Conservation (phyloP, 441 rosid species). For the Omphalea diandra region DNA sequence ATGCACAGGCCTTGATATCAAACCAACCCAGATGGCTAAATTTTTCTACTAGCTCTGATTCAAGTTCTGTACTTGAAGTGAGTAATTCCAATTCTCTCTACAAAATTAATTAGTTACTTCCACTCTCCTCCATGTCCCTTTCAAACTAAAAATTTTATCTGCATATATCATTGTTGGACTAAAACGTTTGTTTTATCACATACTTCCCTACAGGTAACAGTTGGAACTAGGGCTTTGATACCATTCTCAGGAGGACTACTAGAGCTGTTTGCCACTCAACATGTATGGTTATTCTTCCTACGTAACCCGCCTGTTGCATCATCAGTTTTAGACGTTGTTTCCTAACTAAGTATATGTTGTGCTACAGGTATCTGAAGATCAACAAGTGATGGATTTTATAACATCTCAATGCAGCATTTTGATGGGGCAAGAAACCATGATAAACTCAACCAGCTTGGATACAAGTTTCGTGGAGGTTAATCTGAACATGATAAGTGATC, state of each 20-base stretch:
- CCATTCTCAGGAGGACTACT: slow-evolving; percentile 75
- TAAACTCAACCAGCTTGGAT: slow-evolving; percentile 34
- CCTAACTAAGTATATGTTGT: too few relatives aligned
- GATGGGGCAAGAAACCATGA: slow-evolving; percentile 38
- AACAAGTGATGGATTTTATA: slow-evolving; percentile 54
- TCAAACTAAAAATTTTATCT: too few relatives aligned
- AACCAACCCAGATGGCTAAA: slow-evolving; percentile 70
- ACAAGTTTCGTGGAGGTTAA: slow-evolving; percentile 28
- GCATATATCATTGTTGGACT: too few relatives aligned
- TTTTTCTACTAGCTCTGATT: slow-evolving; percentile 47
- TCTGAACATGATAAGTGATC: slow-evolving; percentile 8
- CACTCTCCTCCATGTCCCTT: too few relatives aligned
- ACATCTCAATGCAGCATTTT: slow-evolving; percentile 52
- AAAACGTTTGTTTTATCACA: too few relatives aligned
- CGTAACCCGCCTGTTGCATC: background rate
- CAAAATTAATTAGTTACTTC: too few relatives aligned
- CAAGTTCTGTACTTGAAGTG: slow-evolving; percentile 41
- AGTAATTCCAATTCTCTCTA: too few relatives aligned
- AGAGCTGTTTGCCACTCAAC: slow-evolving; percentile 72
- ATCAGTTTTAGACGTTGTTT: too few relatives aligned
- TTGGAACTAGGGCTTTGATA: slow-evolving; percentile 73
- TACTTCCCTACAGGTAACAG: slow-evolving; percentile 68
- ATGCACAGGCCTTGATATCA: slow-evolving; percentile 64
- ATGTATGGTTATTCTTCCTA: slow-evolving; percentile 41
- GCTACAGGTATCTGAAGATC: slow-evolving; percentile 74